Conservation (phyloP, 345 rosid genomes). For the Adansonia digitata region DNA sequence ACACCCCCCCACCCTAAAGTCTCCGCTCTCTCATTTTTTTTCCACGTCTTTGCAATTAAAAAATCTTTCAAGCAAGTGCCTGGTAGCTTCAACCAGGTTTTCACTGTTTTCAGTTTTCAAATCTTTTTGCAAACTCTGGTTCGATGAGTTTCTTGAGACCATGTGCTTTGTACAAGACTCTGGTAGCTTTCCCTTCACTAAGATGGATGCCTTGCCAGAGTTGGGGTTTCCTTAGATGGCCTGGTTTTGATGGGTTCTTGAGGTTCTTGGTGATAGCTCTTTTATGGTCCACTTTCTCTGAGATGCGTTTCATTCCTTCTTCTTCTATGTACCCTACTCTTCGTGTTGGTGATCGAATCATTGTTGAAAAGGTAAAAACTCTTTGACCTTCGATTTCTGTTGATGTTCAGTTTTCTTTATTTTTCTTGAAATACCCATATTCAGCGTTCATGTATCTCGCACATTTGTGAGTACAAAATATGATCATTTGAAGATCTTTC, state of each 20-base stretch:
- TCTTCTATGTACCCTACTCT: constrained; percentile 47
- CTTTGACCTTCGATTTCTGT: background rate
- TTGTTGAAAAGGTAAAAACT: constrained; percentile 35
- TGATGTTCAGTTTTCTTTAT: background rate
- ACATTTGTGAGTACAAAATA: too few relatives aligned
- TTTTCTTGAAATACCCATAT: too few relatives aligned
- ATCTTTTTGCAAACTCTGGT: background rate
- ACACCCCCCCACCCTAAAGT: background rate
- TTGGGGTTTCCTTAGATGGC: constrained; percentile 39
- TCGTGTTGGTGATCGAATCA: constrained; percentile 39
- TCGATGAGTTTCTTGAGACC: constrained; percentile 41
- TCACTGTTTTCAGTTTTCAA: background rate
- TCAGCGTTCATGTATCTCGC: too few relatives aligned
- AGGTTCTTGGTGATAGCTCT: constrained; percentile 24
- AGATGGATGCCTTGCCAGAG: constrained; percentile 47
- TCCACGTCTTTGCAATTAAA: background rate
- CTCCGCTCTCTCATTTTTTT: background rate
- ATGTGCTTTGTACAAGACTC: constrained; percentile 19
- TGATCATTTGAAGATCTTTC: too few relatives aligned
- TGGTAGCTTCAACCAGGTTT: background rate
- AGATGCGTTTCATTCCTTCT: constrained; percentile 24
- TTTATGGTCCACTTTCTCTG: constrained; percentile 29
- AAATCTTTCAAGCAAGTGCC: background rate
- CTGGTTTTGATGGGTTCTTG: constrained; percentile 33
- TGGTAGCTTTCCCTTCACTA: constrained; percentile 10